Evolutionary conservation across 805 yeast genomes (phyloP).

Genomic region (Kazachstania africana): DNA sequence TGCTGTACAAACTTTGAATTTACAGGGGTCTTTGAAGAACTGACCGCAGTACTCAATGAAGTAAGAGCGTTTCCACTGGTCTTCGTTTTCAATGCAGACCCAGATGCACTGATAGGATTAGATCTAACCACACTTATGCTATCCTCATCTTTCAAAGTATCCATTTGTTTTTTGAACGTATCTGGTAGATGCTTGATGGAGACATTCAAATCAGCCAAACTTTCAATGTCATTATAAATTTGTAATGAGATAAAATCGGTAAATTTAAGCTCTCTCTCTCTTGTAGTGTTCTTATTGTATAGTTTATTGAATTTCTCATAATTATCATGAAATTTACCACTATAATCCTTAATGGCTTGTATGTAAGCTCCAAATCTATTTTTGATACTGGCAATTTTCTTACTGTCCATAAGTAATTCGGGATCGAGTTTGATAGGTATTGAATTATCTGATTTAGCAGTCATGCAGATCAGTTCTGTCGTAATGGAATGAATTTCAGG

Average conservation of each 20-base stretch:
- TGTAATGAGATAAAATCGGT: constrained; percentile 17
- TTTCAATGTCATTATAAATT: constrained; percentile 20
- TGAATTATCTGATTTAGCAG: constrained; percentile 23
- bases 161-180: constrained; percentile 20
- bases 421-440: constrained; percentile 31
- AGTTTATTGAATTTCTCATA: constrained; percentile 13
- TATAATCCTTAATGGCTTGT: constrained; percentile 5
- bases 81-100: neutral
- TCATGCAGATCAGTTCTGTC: constrained; percentile 23
- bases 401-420: constrained; percentile 16
- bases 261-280: constrained; percentile 16
- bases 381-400: constrained; percentile 11
- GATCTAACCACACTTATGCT: too few species aligned
- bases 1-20: constrained; percentile 15
- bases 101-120: neutral
- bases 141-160: constrained; percentile 12
- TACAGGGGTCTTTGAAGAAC: constrained; percentile 5
- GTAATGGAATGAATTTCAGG: constrained; percentile 19
- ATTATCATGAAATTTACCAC: constrained; percentile 12
- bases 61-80: constrained; percentile 4
- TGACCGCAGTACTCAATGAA: constrained; percentile 1
- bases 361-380: constrained; percentile 9
- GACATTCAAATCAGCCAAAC: constrained; percentile 18
- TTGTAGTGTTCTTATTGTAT: constrained; percentile 9
- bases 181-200: constrained; percentile 9